These are phyloP conservation scores for Amylocarpus encephaloides DNA, from an alignment of 2,329 filamentous ascomycete genomes.

Conservation along the genomic window DNA sequence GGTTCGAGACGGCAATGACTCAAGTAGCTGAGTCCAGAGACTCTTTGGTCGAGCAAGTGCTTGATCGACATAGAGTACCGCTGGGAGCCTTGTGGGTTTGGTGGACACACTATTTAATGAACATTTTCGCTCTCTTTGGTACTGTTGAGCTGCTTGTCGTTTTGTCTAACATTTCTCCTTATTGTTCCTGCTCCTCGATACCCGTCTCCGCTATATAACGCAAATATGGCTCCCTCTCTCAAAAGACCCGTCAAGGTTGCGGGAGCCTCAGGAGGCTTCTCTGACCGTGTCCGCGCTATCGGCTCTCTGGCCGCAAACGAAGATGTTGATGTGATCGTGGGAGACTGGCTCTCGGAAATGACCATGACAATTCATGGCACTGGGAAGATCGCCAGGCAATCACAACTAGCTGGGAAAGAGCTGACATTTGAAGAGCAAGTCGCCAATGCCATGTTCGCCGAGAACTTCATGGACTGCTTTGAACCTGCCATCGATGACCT, in stretches of 20 bases:
- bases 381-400: constrained; percentile 16
- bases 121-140: not conserved
- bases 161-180: not conserved
- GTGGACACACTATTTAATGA: no score
- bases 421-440: constrained; percentile 7
- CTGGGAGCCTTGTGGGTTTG: not conserved
- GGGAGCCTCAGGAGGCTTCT: constrained; percentile 2
- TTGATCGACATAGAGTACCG: not conserved
- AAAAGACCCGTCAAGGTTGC: constrained; percentile 5
- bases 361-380: constrained; percentile 29
- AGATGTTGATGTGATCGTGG: constrained; percentile 42
- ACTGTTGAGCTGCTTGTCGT: not conserved
- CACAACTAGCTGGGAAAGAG: not conserved
- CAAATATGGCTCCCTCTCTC: constrained; percentile 2
- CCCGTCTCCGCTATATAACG: not conserved
- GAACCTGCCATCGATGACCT: constrained; percentile 36
- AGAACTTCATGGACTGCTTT: constrained; percentile 17
- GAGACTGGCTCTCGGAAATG: constrained; percentile 41
- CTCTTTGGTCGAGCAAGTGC: not conserved
- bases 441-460: constrained; percentile 8
- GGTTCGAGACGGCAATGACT: not conserved
- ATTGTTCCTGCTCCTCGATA: not conserved
- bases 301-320: constrained; percentile 27
- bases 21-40: not conserved
- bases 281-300: not conserved